These are phyloP conservation scores for Beauveria asiatica DNA, from an alignment of 2,329 filamentous ascomycete genomes.

Conservation along the genomic window DNA sequence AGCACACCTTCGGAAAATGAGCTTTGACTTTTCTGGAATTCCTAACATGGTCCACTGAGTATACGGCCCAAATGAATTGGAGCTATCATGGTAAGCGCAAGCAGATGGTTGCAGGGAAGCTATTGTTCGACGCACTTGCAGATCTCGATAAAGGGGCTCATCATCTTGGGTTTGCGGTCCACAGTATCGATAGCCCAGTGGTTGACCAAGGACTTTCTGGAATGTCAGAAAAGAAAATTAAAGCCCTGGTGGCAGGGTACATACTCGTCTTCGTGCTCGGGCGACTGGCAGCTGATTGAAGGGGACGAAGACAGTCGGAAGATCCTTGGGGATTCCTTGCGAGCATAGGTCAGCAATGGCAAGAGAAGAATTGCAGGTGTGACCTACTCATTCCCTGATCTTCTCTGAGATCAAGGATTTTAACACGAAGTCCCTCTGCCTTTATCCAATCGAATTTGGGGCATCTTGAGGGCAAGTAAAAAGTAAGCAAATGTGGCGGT, in stretches of 20 bases:
- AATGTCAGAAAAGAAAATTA: neutral
- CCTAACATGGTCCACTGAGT: constrained; percentile 33
- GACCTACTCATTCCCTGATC: constrained; percentile 44
- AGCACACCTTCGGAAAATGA: constrained; percentile 46
- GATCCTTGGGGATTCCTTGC: neutral
- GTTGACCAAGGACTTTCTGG: neutral
- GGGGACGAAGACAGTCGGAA: neutral
- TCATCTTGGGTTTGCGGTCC: constrained; percentile 41
- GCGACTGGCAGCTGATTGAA: constrained; percentile 2
- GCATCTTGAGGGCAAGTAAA: neutral
- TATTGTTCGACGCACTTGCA: constrained; percentile 22
- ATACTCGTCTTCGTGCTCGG: neutral
- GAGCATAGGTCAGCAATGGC: neutral
- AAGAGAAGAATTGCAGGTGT: neutral
- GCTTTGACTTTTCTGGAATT: constrained; percentile 39
- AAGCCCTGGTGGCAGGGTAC: neutral
- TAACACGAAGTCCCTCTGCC: constrained; percentile 39
- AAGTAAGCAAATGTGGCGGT: constrained; percentile 25
- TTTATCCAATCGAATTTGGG: constrained; percentile 47
- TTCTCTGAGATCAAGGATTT: constrained; percentile 43
- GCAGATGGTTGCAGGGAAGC: too few relatives aligned
- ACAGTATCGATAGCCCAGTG: constrained; percentile 58
- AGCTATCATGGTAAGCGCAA: constrained; percentile 24
- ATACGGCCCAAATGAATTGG: constrained; percentile 37
- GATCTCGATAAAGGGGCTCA: constrained; percentile 36